Evolutionary conservation across 1,284 basidiomycete species (phyloP).

Genomic region (Gomphus bonarii): DNA sequence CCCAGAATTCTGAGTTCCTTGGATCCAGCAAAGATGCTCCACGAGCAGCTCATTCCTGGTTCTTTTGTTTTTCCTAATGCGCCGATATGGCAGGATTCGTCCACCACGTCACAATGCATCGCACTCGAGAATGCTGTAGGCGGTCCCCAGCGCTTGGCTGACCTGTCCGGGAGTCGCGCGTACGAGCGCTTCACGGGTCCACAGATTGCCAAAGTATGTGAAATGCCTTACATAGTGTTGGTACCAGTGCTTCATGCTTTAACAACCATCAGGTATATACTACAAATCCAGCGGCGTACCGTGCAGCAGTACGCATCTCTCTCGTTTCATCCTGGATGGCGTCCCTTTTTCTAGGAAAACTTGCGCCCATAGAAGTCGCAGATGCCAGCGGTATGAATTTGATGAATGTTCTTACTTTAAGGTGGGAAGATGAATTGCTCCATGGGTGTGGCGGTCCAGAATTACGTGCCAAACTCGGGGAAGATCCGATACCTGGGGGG

Average conservation of each 20-base stretch:
- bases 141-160: constrained; percentile 60
- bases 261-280: constrained; percentile 60
- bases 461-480: constrained; percentile 66
- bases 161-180: constrained; percentile 73
- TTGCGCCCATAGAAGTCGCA: constrained; percentile 65
- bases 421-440: constrained; percentile 57
- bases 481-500: constrained; percentile 68
- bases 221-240: constrained; percentile 1
- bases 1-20: constrained; percentile 43
- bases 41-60: constrained; percentile 40
- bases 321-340: constrained; percentile 80
- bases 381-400: constrained; percentile 93
- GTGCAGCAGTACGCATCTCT: constrained; percentile 59
- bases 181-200: constrained; percentile 85
- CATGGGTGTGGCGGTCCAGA: constrained; percentile 54
- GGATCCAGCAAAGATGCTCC: constrained; percentile 40
- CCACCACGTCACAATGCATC: constrained; percentile 67
- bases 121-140: constrained; percentile 59
- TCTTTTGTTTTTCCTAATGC: constrained; percentile 67
- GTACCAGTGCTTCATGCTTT: too few relatives aligned
- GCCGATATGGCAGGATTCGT: constrained; percentile 92
- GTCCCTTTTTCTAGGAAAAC: constrained; percentile 61
- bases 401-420: constrained; percentile 59
- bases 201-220: constrained; percentile 66
- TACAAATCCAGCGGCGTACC: constrained; percentile 51